phyloP scores from a whole-genome alignment of 176 grass and related monocot species.

The Olyra latifolia region DNA sequence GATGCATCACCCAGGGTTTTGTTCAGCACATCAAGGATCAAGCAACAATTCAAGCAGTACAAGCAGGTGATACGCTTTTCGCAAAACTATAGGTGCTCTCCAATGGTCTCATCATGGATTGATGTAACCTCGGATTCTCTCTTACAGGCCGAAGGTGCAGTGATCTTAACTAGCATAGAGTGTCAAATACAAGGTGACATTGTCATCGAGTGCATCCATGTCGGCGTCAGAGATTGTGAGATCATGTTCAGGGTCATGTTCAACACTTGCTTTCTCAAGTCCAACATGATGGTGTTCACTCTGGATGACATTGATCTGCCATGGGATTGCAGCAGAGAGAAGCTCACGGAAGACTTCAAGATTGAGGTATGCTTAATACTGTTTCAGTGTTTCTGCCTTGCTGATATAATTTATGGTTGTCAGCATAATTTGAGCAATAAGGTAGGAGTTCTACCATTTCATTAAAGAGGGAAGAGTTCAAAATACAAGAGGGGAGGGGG shows the following conservation, averaged over 20 bases:
- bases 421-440: too few relatives aligned
- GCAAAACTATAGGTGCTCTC: neutral
- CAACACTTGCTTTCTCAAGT: slow-evolving; percentile 58
- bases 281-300: slow-evolving; percentile 45
- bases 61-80: slow-evolving; percentile 42
- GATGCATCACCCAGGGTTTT: slow-evolving; percentile 20
- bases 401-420: neutral
- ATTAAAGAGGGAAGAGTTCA: too few relatives aligned
- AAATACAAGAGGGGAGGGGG: too few relatives aligned
- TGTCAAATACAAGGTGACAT: slow-evolving; percentile 54
- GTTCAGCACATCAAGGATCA: slow-evolving; percentile 36
- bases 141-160: slow-evolving; percentile 27
- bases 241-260: slow-evolving; percentile 67
- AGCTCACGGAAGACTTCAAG: slow-evolving; percentile 53
- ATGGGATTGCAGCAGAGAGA: slow-evolving; percentile 40
- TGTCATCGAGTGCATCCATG: slow-evolving; percentile 49
- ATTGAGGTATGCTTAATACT: slow-evolving; percentile 37
- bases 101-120: neutral
- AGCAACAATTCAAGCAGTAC: slow-evolving; percentile 47
- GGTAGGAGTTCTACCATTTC: too few relatives aligned
- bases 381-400: neutral
- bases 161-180: slow-evolving; percentile 37
- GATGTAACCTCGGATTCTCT: neutral
- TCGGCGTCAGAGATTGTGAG: neutral
- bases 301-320: slow-evolving; percentile 56